Percentiles rank a stretch among this genome's conserved stretches.
These are phyloP conservation scores for Nakazawaea ernobii DNA, from an alignment of 805 yeast genomes.

Conservation along the genomic window DNA sequence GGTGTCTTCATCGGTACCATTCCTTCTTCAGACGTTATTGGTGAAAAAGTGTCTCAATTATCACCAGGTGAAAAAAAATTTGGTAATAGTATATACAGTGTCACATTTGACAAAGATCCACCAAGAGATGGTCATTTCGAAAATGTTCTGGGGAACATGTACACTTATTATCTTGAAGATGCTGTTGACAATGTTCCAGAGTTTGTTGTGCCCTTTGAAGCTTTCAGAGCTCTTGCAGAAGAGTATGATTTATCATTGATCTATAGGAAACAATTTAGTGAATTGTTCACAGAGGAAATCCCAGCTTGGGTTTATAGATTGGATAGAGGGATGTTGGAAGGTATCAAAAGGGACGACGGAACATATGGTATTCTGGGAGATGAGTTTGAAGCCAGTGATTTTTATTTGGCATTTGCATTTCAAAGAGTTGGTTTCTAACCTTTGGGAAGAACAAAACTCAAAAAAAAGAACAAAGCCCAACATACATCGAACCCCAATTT, in stretches of 20 bases:
- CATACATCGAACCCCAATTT: no score
- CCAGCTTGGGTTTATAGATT: conserved; percentile 56
- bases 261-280: conserved; percentile 71
- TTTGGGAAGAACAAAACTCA: no score
- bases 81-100: conserved; percentile 83
- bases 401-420: conserved; percentile 80
- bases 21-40: conserved; percentile 83
- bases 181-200: conserved; percentile 97
- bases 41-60: conserved; percentile 54
- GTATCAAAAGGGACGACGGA: conserved; percentile 73
- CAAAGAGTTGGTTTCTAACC: conserved; percentile 40
- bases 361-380: conserved; percentile 82
- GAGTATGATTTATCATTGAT: conserved; percentile 73
- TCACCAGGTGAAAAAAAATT: conserved; percentile 52
- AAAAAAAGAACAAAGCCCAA: no score
- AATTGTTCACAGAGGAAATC: conserved; percentile 75
- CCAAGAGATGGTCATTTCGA: conserved; percentile 71
- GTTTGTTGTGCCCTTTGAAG: conserved; percentile 92
- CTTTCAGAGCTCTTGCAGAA: conserved; percentile 74
- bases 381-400: conserved; percentile 82
- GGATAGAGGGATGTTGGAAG: conserved; percentile 57
- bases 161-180: conserved; percentile 77
- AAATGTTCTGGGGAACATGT: conserved; percentile 77
- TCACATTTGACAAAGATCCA: conserved; percentile 72
- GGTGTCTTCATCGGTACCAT: conserved; percentile 92